Evolutionary conservation across 202 grass and related monocot species (phyloP).

Genomic region (Tripidium arundinaceum): DNA sequence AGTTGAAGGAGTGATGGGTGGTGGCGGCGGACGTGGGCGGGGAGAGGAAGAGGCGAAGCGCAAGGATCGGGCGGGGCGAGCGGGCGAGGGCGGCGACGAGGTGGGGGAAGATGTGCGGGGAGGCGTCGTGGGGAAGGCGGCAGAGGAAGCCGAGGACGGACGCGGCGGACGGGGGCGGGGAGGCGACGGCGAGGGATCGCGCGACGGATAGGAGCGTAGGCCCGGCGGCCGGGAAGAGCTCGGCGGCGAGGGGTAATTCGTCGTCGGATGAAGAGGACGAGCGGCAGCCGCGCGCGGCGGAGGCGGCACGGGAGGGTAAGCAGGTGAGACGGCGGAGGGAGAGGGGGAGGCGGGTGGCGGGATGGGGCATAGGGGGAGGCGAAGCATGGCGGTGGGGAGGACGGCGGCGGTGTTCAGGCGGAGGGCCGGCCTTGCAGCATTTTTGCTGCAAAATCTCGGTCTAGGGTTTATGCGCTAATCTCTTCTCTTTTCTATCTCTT

Average conservation of each 20-base stretch:
- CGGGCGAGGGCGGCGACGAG: constrained; percentile 48
- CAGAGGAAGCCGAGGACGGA: constrained; percentile 40
- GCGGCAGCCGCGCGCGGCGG: constrained; percentile 11
- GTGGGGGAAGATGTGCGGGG: constrained; percentile 39
- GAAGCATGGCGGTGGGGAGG: constrained; percentile 30
- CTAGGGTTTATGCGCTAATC: not conserved
- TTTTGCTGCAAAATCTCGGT: not conserved
- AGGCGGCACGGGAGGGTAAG: not conserved
- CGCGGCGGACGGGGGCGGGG: constrained; percentile 8
- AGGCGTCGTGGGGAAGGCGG: constrained; percentile 33
- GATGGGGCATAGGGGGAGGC: constrained; percentile 49
- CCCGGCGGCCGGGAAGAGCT: constrained; percentile 47
- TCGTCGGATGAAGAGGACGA: constrained; percentile 22
- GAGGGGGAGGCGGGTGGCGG: constrained; percentile 18
- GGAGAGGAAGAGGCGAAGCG: constrained; percentile 38
- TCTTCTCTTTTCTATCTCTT: too few relatives aligned
- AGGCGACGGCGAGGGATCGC: constrained; percentile 17
- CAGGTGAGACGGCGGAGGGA: not conserved
- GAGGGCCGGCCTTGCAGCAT: not conserved
- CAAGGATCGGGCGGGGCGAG: constrained; percentile 33
- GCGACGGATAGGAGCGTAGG: constrained; percentile 41
- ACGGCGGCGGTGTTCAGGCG: constrained; percentile 37
- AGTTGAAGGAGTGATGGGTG: constrained; percentile 38
- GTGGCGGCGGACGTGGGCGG: not conserved
- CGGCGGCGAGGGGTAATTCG: constrained; percentile 34